These are phyloP conservation scores for Sclerotinia sclerotiorum DNA, from an alignment of 2,329 filamentous ascomycete species.

Conservation along the genomic window DNA sequence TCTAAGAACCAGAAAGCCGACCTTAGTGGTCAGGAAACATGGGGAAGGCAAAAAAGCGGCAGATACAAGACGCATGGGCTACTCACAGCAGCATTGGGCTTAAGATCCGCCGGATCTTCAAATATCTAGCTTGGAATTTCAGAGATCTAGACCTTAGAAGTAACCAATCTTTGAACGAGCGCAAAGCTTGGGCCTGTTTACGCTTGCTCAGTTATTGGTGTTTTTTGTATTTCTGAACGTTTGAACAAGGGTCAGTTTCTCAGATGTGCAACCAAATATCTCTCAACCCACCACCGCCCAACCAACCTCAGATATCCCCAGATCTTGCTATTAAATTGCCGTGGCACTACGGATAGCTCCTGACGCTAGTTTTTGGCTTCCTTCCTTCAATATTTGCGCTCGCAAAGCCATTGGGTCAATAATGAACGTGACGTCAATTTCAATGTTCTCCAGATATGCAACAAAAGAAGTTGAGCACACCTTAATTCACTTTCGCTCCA, in stretches of 20 bases:
- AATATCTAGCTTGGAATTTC: background rate
- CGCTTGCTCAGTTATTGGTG: background rate
- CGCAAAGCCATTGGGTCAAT: background rate
- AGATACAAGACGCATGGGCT: background rate
- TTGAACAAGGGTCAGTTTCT: background rate
- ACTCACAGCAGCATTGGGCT: background rate
- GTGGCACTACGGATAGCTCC: background rate
- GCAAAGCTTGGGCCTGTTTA: background rate
- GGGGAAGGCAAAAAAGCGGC: background rate
- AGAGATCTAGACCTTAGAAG: background rate
- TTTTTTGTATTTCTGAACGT: background rate
- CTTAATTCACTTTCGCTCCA: background rate
- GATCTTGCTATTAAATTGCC: background rate
- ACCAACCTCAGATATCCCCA: background rate
- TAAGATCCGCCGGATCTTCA: background rate
- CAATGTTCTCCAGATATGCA: constrained; percentile 2
- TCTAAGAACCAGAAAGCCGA: background rate
- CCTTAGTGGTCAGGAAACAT: background rate
- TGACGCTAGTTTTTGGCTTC: background rate
- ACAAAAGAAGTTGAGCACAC: background rate
- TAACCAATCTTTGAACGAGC: background rate
- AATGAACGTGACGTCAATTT: background rate
- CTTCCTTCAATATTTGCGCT: background rate
- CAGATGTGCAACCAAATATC: constrained; percentile 11
- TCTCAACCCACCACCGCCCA: background rate